Percentiles rank a stretch among this genome's conserved stretches.
These are phyloP conservation scores for Cryptococcus sp. DNA, from an alignment of 1,284 basidiomycete genomes.

Conservation along the genomic window DNA sequence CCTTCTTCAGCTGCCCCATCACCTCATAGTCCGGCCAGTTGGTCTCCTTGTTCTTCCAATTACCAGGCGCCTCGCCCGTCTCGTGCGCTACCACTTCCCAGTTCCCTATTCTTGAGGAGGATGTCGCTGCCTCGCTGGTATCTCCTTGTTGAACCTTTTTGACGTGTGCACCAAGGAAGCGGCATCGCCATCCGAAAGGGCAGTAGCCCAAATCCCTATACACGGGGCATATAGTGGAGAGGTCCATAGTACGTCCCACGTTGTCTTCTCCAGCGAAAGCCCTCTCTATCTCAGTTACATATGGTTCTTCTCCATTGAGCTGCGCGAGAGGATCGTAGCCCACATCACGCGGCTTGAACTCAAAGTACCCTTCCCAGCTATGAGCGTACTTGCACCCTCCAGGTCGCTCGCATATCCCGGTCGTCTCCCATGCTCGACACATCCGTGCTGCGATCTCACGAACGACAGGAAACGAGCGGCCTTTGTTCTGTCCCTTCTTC, in stretches of 20 bases:
- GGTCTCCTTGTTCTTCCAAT: conserved; percentile 64
- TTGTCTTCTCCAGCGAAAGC: conserved; percentile 30
- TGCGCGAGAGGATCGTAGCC: conserved; percentile 58
- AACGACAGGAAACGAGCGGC: conserved; percentile 52
- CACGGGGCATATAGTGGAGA: conserved; percentile 64
- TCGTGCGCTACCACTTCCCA: conserved; percentile 59
- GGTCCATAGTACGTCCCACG: conserved; percentile 35
- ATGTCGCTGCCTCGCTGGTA: conserved; percentile 3
- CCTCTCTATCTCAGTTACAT: conserved; percentile 45
- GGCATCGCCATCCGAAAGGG: conserved; percentile 83
- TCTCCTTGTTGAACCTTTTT: conserved; percentile 19
- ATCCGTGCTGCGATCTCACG: conserved; percentile 40
- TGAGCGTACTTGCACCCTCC: conserved; percentile 72
- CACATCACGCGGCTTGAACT: conserved; percentile 73
- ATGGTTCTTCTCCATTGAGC: conserved; percentile 59
- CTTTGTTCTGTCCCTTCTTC: conserved; percentile 75
- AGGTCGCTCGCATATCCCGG: conserved; percentile 27
- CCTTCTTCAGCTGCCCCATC: conserved; percentile 64
- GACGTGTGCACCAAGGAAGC: conserved; percentile 80
- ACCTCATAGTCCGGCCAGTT: conserved; percentile 68
- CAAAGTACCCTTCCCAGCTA: conserved; percentile 73
- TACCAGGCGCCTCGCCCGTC: conserved; percentile 59
- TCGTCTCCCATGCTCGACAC: conserved; percentile 45
- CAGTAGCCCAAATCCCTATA: conserved; percentile 77
- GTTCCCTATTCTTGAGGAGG: conserved; percentile 26